Base-by-base conservation (phyloP, 768 basidiomycete species). In the Panellus pusillus region DNA sequence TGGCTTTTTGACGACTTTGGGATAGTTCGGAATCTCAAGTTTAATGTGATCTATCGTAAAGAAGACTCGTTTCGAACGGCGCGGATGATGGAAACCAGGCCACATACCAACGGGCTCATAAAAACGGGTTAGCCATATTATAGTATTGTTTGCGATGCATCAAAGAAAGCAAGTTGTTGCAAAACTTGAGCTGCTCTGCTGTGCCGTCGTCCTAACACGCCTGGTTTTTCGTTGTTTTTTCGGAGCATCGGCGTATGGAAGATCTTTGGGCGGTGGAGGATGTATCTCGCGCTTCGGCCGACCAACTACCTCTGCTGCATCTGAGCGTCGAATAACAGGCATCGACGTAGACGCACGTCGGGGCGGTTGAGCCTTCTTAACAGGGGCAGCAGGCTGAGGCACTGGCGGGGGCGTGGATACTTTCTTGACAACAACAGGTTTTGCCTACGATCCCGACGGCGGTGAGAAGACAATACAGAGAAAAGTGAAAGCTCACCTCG, bases 241-340 rank as follows among this genome's bases (percentile, higher is more conserved):
- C 28, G 89, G 86, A 2, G 66, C 78, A 66, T 92, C 91, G 12
- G 82, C 82, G 66, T 96, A 97, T 0, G 87, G 81, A 9, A 94
- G 70, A 63, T 98, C 96, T 70, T 93, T 95, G 0, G 93, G 86
- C 18, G 93, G 89, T 11, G 95, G 96, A 4, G 96, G 92, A 66
- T 98, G 96, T 27, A 98, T 95, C 70, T 99, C 97, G 49, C 97
- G 91, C 74, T 98, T 98, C 2, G 96, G 96, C n/a, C 97, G 85
- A 19, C 81, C 80, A 20, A 78, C 67, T 19, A 71, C 74, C 55
- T 78, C 75, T 53, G 70, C 67, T 27, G 79, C 77, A 6, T 92
- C 91, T 20, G 85, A 87, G 42, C 93, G 89, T 50, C 93, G 82
- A 61, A 93, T 90, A 52, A 84, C 82, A 38, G 93, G 92, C 2